A percentile compares a stretch with the other conserved stretches of the same genome.
These are phyloP conservation scores for Flaveria floridana DNA, from an alignment of 140 eudicot genomes.

Conservation along the genomic window DNA sequence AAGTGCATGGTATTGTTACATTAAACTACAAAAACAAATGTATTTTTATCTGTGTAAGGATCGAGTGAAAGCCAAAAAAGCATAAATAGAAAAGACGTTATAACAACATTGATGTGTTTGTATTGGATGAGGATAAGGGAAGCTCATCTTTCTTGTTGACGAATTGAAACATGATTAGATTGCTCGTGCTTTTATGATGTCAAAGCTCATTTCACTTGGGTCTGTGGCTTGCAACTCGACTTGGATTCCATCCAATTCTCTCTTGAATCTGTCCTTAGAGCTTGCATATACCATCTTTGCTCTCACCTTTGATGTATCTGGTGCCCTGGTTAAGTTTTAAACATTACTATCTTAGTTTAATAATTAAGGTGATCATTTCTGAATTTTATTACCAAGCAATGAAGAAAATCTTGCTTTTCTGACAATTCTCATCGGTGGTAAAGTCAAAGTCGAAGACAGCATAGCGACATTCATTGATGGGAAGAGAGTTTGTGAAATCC, in stretches of 20 bases:
- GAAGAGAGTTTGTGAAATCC: slow-evolving; percentile 23
- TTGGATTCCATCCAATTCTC: slow-evolving; percentile 90
- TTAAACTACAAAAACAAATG: neutral
- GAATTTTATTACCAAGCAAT: slow-evolving; percentile 52
- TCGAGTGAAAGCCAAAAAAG: neutral
- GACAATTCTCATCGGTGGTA: slow-evolving; percentile 63
- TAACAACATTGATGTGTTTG: neutral
- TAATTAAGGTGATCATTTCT: neutral
- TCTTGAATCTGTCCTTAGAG: slow-evolving; percentile 96
- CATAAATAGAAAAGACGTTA: neutral
- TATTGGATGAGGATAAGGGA: neutral
- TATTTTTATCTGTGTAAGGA: neutral
- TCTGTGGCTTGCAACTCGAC: slow-evolving; percentile 91
- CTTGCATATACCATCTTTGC: slow-evolving; percentile 97
- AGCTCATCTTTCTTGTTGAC: neutral
- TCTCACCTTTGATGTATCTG: slow-evolving; percentile 78
- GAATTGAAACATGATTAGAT: slow-evolving; percentile 25
- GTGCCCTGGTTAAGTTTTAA: slow-evolving; percentile 50
- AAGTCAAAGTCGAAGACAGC: slow-evolving; percentile 70
- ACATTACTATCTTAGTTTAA: neutral
- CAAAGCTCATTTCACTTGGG: slow-evolving; percentile 95
- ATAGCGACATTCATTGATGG: slow-evolving; percentile 11
- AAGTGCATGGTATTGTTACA: slow-evolving; percentile 9
- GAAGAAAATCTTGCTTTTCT: slow-evolving; percentile 84
- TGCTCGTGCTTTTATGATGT: slow-evolving; percentile 77